Evolutionary conservation across 1,284 basidiomycete species (phyloP).

Genomic region (Apiotrichum sp.): DNA sequence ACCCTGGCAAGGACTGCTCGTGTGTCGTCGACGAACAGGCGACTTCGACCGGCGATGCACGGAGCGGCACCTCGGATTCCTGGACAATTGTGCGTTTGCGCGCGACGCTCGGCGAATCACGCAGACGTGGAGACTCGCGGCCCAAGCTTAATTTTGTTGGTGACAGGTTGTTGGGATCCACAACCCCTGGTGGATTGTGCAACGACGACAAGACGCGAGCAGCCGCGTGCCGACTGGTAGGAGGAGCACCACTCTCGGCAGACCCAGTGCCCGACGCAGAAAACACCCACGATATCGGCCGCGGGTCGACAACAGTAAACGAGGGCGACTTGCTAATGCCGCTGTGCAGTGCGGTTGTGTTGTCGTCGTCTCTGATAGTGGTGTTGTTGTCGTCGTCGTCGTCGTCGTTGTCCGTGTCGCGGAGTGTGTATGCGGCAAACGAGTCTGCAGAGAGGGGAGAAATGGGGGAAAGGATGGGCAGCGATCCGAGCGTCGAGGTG

Average conservation of each 20-base stretch:
- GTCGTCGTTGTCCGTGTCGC: not conserved
- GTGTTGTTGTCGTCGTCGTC: not conserved
- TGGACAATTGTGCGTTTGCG: slow-evolving; percentile 34
- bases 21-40: not conserved
- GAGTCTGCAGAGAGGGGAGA: slow-evolving; percentile 23
- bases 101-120: slow-evolving; percentile 29
- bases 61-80: not conserved
- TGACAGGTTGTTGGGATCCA: slow-evolving; percentile 9
- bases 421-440: slow-evolving; percentile 1
- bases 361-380: too few relatives aligned
- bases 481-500: slow-evolving; percentile 9
- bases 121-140: slow-evolving; percentile 20
- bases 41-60: not conserved
- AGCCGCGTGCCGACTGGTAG: slow-evolving; percentile 8
- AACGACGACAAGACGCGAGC: not conserved
- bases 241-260: not conserved
- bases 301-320: not conserved
- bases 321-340: too few relatives aligned
- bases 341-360: too few relatives aligned
- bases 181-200: not conserved
- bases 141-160: slow-evolving; percentile 12
- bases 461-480: slow-evolving; percentile 26
- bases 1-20: not conserved
- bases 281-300: not conserved
- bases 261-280: slow-evolving; percentile 3